These are phyloP conservation scores for Fusarium temperatum DNA, from an alignment of 2,329 filamentous ascomycete species.

Conservation along the genomic window DNA sequence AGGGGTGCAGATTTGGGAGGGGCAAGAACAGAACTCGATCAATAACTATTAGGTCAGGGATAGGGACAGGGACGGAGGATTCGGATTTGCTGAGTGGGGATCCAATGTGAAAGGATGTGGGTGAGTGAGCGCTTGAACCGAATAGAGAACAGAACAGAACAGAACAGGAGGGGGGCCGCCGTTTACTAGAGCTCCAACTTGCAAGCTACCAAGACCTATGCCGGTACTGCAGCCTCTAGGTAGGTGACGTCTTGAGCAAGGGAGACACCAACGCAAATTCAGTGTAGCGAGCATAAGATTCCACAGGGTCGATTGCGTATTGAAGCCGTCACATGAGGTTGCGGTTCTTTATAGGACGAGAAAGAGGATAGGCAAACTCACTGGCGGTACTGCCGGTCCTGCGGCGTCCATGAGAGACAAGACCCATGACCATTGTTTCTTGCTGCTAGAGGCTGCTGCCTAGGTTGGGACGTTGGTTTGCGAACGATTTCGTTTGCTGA, in stretches of 20 bases:
- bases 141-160: slow-evolving; percentile 4
- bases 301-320: slow-evolving; percentile 1
- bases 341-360: slow-evolving; percentile 1
- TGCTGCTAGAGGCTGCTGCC: slow-evolving; percentile 16
- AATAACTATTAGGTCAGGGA: slow-evolving; percentile 10
- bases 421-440: slow-evolving; percentile 45
- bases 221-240: background rate
- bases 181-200: slow-evolving; percentile 23
- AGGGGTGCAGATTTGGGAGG: slow-evolving; percentile 27
- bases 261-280: background rate
- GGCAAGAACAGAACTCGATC: slow-evolving; percentile 20
- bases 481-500: background rate
- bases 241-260: slow-evolving; percentile 14
- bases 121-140: slow-evolving; percentile 35
- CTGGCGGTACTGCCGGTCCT: slow-evolving; percentile 44
- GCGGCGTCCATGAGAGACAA: slow-evolving; percentile 45
- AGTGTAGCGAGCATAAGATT: background rate
- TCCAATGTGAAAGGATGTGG: slow-evolving; percentile 23
- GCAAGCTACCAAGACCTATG: slow-evolving; percentile 5
- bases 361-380: slow-evolving; percentile 28
- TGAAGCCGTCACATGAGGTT: background rate
- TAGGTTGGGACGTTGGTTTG: slow-evolving; percentile 1
- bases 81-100: slow-evolving; percentile 37
- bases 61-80: slow-evolving; percentile 26
- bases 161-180: slow-evolving; percentile 11